Evolutionary conservation across 2,329 filamentous ascomycete species (phyloP).

Genomic region (Sclerotinia nivalis): DNA sequence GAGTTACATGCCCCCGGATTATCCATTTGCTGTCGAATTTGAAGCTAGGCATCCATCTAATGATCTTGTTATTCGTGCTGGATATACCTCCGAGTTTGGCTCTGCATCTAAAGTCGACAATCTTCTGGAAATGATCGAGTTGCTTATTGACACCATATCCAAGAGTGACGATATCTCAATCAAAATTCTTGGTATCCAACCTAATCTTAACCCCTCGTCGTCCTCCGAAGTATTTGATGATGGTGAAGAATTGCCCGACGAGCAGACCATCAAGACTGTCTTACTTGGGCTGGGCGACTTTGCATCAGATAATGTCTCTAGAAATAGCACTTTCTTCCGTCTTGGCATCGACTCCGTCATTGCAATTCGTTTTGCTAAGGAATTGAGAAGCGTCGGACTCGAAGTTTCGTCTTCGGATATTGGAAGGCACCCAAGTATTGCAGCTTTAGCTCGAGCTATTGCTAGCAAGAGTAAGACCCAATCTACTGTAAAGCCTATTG

Average conservation of each 20-base stretch:
- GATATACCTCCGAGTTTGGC: slow-evolving; percentile 1
- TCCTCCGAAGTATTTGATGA: not conserved
- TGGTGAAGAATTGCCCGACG: not conserved
- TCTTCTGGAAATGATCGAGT: slow-evolving; percentile 7
- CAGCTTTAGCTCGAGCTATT: slow-evolving; percentile 43
- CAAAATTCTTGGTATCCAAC: slow-evolving; percentile 7
- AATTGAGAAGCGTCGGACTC: slow-evolving; percentile 32
- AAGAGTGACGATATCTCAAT: slow-evolving; percentile 3
- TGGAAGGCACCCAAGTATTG: slow-evolving; percentile 46
- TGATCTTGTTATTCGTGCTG: slow-evolving; percentile 3
- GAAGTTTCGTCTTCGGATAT: slow-evolving; percentile 46
- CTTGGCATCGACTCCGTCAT: slow-evolving; percentile 42
- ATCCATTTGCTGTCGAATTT: slow-evolving; percentile 15
- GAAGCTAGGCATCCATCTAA: slow-evolving; percentile 5
- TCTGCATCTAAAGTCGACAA: not conserved
- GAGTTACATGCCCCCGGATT: slow-evolving; percentile 15
- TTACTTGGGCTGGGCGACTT: not conserved
- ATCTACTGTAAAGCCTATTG: not conserved
- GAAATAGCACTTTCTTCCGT: slow-evolving; percentile 40
- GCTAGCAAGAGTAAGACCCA: not conserved
- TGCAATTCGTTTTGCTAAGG: slow-evolving; percentile 48
- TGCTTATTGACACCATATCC: not conserved
- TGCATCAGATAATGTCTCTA: not conserved
- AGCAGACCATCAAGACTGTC: not conserved
- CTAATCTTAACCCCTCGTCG: not conserved